Evolutionary conservation across 176 grass and related monocot species (phyloP), one percentile per base, ranked within the genome.

Genomic region (Pontederia crassipes): DNA sequence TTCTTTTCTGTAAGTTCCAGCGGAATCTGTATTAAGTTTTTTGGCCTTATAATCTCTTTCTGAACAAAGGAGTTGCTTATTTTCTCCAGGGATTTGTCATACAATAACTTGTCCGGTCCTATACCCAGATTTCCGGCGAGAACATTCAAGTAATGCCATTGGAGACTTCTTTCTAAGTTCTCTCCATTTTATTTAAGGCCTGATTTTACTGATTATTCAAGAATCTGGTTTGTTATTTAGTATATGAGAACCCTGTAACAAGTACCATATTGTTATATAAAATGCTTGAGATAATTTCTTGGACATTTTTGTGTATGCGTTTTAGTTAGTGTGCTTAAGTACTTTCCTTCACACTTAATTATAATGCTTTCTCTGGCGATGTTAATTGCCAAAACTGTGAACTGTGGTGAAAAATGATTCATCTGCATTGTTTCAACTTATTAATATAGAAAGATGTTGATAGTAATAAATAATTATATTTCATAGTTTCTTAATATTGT

Each of bases 121-220:
- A 63, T 95, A 45, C 86, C 86, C 0, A 69, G 69, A 60, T 79
- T 84, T 67, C 75, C 81, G 72, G 78, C 80, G 59, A 87, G 72
- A 69, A 87, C 91, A 74, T 95, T 81, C 80, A 95, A 87, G 91
- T 90, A 87, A 84, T 75, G 8, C 48, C 48, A 17, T 18, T 49
- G 47, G 60, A 32, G 48, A 20, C 12, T 28, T 49, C 56, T 65
- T 12, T 52, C 54, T 15, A 55, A 4, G 15, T 28, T 66, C 17
- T 68, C 15, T 17, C 10, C 32, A 10, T 78, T 59, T 17, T 54
- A n/a, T 48, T 49, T 28, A 35, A 29, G 45, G 2, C 52, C 28
- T 52, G n/a, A 48, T 48, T 35, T 14, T 52, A 72, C 26, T 70
- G 6, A 55, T 70, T 51, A 28, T 49, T 53, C n/a, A 15, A 54